Conservation (phyloP, 2,329 filamentous ascomycete species). For the Fusarium bactridioides region DNA sequence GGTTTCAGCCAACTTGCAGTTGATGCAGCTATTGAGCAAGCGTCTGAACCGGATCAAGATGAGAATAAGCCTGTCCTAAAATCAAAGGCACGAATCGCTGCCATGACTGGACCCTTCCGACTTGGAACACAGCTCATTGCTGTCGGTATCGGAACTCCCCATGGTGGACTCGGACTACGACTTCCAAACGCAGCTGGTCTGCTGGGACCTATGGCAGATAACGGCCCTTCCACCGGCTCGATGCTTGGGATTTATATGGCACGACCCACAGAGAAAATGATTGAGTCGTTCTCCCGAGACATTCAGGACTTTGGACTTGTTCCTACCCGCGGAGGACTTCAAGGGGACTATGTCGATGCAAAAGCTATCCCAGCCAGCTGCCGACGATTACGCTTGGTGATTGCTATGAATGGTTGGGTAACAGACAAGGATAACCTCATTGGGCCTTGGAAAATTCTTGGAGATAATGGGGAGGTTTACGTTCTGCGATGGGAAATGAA, state of each 20-base stretch:
- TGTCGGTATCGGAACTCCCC: slow-evolving; percentile 80
- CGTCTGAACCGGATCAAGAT: slow-evolving; percentile 54
- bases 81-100: slow-evolving; percentile 71
- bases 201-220: slow-evolving; percentile 81
- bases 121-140: slow-evolving; percentile 80
- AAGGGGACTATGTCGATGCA: slow-evolving; percentile 55
- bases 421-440: slow-evolving; percentile 72
- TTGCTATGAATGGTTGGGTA: slow-evolving; percentile 85
- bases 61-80: slow-evolving; percentile 69
- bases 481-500: slow-evolving; percentile 85
- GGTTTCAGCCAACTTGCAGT: slow-evolving; percentile 79
- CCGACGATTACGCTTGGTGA: slow-evolving; percentile 79
- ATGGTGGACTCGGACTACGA: slow-evolving; percentile 79
- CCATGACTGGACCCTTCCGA: slow-evolving; percentile 58
- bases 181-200: slow-evolving; percentile 78
- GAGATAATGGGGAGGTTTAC: slow-evolving; percentile 78
- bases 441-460: slow-evolving; percentile 80
- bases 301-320: slow-evolving; percentile 90
- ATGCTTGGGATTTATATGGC: slow-evolving; percentile 93
- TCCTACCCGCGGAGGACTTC: slow-evolving; percentile 66
- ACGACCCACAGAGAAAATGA: slow-evolving; percentile 82
- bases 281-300: slow-evolving; percentile 86
- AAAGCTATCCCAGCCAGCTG: slow-evolving; percentile 62
- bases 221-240: slow-evolving; percentile 79
- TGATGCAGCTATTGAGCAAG: slow-evolving; percentile 45